Evolutionary conservation across 1,284 basidiomycete genomes (phyloP).

Genomic region (Cutaneotrichosporon sp.): DNA sequence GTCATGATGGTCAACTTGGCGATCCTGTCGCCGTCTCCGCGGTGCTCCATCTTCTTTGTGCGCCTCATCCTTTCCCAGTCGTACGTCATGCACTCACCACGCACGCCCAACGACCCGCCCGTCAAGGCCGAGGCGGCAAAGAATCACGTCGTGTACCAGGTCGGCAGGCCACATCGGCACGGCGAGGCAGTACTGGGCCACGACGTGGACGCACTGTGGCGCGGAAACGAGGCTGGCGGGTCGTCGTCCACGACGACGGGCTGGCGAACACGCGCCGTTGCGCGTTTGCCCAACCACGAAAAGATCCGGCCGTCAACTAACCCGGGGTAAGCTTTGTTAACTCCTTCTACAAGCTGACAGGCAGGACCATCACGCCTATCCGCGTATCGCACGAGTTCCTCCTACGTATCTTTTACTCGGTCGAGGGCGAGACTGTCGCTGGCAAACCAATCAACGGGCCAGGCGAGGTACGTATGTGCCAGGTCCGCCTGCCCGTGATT

Average conservation of each 20-base stretch:
- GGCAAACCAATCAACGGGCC: slow-evolving; percentile 30
- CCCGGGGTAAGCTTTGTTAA: slow-evolving; percentile 31
- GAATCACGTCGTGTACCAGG: slow-evolving; percentile 37
- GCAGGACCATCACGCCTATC: slow-evolving; percentile 41
- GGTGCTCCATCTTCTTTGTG: slow-evolving; percentile 41
- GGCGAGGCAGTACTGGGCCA: slow-evolving; percentile 29
- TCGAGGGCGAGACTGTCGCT: slow-evolving; percentile 34
- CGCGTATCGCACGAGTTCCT: slow-evolving; percentile 40
- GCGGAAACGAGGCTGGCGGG: slow-evolving; percentile 32
- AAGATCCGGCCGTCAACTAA: slow-evolving; percentile 44
- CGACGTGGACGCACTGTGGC: slow-evolving; percentile 33
- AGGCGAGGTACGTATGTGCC: slow-evolving; percentile 43
- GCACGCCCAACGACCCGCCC: slow-evolving; percentile 36
- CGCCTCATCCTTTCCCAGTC: slow-evolving; percentile 39
- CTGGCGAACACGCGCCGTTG: slow-evolving; percentile 34
- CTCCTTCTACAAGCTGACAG: not conserved
- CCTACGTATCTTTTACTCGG: slow-evolving; percentile 44
- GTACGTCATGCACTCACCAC: slow-evolving; percentile 38
- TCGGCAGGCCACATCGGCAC: slow-evolving; percentile 29
- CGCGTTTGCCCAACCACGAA: slow-evolving; percentile 42
- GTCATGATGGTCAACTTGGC: slow-evolving; percentile 34
- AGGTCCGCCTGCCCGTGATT: slow-evolving; percentile 32
- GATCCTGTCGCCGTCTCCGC: slow-evolving; percentile 32
- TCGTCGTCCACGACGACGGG: slow-evolving; percentile 16
- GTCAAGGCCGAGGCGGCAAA: slow-evolving; percentile 28